These are phyloP conservation scores for Ophioceras dolichostomum DNA, from an alignment of 2,329 filamentous ascomycete genomes.

Conservation along the genomic window DNA sequence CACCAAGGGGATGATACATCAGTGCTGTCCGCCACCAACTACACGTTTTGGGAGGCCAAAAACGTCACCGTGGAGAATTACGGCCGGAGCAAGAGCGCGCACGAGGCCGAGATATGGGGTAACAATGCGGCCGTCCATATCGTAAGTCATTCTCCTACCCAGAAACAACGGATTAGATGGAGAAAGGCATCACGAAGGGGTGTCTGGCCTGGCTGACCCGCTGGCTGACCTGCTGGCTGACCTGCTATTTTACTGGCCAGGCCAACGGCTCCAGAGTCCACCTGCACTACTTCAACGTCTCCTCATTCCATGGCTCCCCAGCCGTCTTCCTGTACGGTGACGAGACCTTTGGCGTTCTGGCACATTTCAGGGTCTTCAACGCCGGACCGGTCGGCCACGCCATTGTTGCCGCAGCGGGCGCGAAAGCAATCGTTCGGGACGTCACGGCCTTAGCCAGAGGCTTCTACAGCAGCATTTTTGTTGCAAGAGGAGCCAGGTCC, in stretches of 20 bases:
- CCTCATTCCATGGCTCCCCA: background rate
- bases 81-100: background rate
- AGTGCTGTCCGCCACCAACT: background rate
- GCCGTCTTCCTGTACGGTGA: background rate
- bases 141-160: background rate
- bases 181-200: too few species aligned
- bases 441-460: background rate
- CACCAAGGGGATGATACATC: background rate
- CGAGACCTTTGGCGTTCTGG: background rate
- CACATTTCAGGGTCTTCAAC: background rate
- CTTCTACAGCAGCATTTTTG: background rate
- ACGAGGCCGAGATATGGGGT: background rate
- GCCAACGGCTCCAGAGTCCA: background rate
- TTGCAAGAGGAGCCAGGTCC: background rate
- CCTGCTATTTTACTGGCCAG: too few species aligned
- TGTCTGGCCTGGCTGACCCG: too few species aligned
- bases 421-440: background rate
- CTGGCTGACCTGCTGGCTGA: too few species aligned
- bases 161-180: too few species aligned
- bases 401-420: background rate
- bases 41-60: background rate
- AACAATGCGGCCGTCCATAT: constrained; percentile 1
- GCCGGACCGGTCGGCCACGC: background rate
- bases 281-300: background rate
- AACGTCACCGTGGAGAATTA: background rate